These are phyloP conservation scores for Arabis hirsuta DNA, from an alignment of 345 rosid genomes.

Conservation along the genomic window DNA sequence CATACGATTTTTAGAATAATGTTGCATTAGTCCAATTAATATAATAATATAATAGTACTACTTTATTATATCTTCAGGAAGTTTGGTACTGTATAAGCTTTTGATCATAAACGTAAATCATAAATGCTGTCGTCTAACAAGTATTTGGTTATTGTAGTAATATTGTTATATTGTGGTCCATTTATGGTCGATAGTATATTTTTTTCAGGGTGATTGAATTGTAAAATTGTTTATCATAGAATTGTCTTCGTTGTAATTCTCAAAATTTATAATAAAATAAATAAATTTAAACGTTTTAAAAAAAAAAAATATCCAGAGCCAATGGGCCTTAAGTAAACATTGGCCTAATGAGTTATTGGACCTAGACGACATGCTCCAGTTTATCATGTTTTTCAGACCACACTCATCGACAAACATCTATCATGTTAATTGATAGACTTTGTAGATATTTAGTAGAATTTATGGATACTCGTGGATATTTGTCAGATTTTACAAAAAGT, in stretches of 20 bases:
- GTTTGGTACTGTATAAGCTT: neutral
- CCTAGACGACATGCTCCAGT: neutral
- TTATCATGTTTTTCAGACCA: too few relatives aligned
- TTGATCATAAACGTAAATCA: neutral
- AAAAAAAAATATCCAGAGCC: too few relatives aligned
- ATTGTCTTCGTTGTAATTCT: too few relatives aligned
- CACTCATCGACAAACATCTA: too few relatives aligned
- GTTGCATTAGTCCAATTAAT: neutral
- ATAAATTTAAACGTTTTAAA: too few relatives aligned
- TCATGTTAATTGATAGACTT: too few relatives aligned
- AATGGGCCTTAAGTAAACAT: neutral
- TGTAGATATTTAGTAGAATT: too few relatives aligned
- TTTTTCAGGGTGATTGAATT: too few relatives aligned
- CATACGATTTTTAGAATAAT: neutral
- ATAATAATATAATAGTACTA: neutral
- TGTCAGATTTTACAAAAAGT: too few relatives aligned
- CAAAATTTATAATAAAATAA: too few relatives aligned
- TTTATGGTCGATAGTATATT: neutral
- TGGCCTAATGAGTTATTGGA: neutral
- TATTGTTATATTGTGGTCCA: constrained; percentile 2
- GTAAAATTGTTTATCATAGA: too few relatives aligned
- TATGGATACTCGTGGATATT: too few relatives aligned
- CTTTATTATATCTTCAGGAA: neutral
- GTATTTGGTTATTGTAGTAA: neutral
- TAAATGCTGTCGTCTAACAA: neutral